Percentiles rank a stretch among this genome's conserved stretches.
Conservation (phyloP, 139 green algal genomes). For the Chlorella vulgaris region DNA sequence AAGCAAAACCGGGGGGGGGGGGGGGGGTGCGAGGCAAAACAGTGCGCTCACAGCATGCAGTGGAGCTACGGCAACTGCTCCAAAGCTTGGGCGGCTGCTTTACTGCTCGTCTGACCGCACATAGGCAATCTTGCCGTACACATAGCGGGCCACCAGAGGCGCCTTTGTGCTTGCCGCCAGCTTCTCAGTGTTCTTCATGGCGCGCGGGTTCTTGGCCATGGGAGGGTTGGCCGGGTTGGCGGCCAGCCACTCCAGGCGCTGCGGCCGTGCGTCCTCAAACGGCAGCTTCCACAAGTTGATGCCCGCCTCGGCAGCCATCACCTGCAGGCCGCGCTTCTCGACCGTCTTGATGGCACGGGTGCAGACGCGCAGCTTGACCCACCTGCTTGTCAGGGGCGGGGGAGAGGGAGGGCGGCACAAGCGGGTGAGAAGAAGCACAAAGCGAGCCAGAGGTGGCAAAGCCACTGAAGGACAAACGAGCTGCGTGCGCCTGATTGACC, state of each 20-base stretch:
- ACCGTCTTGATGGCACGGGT: slow-evolving; percentile 82
- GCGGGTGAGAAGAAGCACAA: not conserved
- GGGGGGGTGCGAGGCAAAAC: not conserved
- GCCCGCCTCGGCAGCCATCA: slow-evolving; percentile 89
- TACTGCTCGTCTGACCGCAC: slow-evolving; percentile 38
- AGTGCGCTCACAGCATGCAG: not conserved
- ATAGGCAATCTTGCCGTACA: slow-evolving; percentile 46
- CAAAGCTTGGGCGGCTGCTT: not conserved
- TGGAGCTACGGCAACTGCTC: too few species aligned
- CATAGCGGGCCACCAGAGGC: slow-evolving; percentile 58
- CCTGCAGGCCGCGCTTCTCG: slow-evolving; percentile 90
- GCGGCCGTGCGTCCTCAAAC: slow-evolving; percentile 66
- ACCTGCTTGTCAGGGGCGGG: slow-evolving; percentile 38
- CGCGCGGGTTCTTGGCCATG: slow-evolving; percentile 56
- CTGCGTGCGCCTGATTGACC: too few species aligned
- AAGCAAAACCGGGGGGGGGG: not conserved
- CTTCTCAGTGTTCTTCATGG: slow-evolving; percentile 92
- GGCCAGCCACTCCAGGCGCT: slow-evolving; percentile 62
- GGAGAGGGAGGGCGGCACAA: slow-evolving; percentile 41
- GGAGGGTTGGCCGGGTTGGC: slow-evolving; percentile 32
- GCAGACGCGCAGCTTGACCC: slow-evolving; percentile 80
- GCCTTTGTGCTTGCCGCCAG: slow-evolving; percentile 71
- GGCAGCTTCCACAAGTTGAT: slow-evolving; percentile 90
- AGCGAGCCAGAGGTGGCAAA: not conserved
- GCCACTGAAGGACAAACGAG: too few species aligned